Conservation (phyloP, 345 rosid genomes). For the Euphorbia tirucalli region DNA sequence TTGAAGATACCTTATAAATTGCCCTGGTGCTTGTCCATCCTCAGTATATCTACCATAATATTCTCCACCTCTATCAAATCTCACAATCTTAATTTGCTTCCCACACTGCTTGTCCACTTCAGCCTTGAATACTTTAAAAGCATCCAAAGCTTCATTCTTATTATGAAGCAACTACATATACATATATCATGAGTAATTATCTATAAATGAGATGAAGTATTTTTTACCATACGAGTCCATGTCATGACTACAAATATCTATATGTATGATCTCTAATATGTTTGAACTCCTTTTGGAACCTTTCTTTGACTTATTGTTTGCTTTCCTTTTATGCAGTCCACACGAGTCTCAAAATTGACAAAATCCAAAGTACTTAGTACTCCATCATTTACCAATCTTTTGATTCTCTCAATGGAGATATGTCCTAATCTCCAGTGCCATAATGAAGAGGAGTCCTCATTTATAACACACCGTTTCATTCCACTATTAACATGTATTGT, state of each 20-base stretch:
- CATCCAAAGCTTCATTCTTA: too few species aligned
- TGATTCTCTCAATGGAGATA: neutral
- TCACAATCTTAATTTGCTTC: too few species aligned
- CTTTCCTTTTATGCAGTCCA: neutral
- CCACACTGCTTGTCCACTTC: too few species aligned
- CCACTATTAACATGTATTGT: neutral
- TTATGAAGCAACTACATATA: too few species aligned
- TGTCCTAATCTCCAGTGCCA: neutral
- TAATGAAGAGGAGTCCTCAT: neutral
- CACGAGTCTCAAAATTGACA: neutral
- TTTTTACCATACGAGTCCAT: neutral
- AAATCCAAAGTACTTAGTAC: neutral
- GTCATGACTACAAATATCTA: neutral
- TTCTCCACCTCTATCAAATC: too few species aligned
- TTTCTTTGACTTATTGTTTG: slow-evolving; percentile 1
- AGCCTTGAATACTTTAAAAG: too few species aligned
- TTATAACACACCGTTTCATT: neutral
- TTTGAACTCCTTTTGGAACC: neutral
- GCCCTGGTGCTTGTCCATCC: too few species aligned
- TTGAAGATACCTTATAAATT: too few species aligned
- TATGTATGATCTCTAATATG: neutral
- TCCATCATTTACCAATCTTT: neutral
- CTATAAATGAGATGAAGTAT: too few species aligned
- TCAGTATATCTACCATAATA: too few species aligned
- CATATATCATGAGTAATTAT: too few species aligned